Evolutionary conservation across 257 asterid genomes (phyloP).

Genomic region (Knoxia roxburghii): DNA sequence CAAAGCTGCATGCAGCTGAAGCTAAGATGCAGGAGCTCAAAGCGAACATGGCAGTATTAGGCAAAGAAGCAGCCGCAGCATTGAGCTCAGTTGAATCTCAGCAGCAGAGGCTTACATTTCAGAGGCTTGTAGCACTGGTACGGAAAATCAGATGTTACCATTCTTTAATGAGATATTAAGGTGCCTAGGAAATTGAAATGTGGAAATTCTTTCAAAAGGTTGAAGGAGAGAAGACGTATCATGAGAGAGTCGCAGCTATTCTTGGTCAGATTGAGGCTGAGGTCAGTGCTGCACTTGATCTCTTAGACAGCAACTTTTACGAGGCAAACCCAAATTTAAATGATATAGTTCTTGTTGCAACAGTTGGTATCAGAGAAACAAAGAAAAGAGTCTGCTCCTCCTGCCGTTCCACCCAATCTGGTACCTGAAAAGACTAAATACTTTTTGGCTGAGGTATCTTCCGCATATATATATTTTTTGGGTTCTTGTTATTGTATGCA

Average conservation of each 20-base stretch:
- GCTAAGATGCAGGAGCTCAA: conserved; percentile 87
- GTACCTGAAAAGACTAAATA: conserved; percentile 70
- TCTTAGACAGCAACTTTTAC: neutral
- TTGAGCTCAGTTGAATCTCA: conserved; percentile 92
- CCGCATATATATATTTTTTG: neutral
- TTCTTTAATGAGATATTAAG: conserved; percentile 5
- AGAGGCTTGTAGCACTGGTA: conserved; percentile 94
- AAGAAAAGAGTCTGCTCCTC: conserved; percentile 97
- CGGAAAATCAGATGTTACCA: conserved; percentile 12
- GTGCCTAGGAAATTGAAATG: neutral
- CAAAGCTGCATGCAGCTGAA: conserved; percentile 87
- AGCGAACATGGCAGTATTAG: conserved; percentile 93
- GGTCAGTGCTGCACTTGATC: conserved; percentile 38
- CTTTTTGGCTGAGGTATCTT: conserved; percentile 86
- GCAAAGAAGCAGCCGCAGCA: conserved; percentile 96
- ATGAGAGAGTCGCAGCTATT: conserved; percentile 89
- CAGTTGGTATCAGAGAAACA: conserved; percentile 95
- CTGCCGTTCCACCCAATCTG: conserved; percentile 45
- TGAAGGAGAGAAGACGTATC: conserved; percentile 86
- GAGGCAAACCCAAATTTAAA: neutral
- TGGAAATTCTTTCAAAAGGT: conserved; percentile 38
- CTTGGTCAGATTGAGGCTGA: conserved; percentile 88
- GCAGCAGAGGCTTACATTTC: conserved; percentile 94
- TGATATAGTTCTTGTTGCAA: conserved; percentile 12
- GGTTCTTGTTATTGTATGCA: neutral